Evolutionary conservation across 441 rosid species (phyloP), one percentile per base, ranked within the genome.

Genomic region (Geranium incanum): DNA sequence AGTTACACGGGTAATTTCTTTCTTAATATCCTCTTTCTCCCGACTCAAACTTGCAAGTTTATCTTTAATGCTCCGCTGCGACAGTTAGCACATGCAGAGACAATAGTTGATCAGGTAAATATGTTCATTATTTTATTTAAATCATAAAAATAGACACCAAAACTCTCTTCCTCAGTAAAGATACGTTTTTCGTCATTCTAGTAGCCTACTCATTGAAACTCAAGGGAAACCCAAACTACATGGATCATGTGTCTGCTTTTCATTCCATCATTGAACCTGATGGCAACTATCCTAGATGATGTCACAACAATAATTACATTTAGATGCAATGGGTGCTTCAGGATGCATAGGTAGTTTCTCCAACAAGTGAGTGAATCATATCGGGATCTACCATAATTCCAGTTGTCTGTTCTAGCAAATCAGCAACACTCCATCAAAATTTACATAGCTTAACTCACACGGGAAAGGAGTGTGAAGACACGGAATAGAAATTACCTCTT

Each of bases 61-160:
- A 84, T 95, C 99, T 76, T 85, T 79, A 70, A 93, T 91, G 79
- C 99, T 93, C 77, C 79, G 83, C 99, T 95, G 91, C 81, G 79
- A 77, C 18, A 80, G 37, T 43, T 3, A 68, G 18, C 38, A 48
- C 23, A 18, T 68, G 11, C 16, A 12, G 39, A 64, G 39, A 23
- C 18, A 64, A 33, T 36, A 28, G 67, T 28, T 64, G 16, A 64
- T 63, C 37, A 63, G 67, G 15, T 12, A 64, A 28, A 64, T 33
- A 11, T 11, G 67, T 13, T 64, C 18, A 4, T 11, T 12, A 64
- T 64, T 3, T 12, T 33, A 64, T 18, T 62, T 62, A 9, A 57
- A 60, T 36, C 33, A 60, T 60, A 60, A 50, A 1, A 6, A 18
- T 28, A 28, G 11, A 64, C 39, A 33, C 39, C 67, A 28, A 64